Evolutionary conservation across 768 basidiomycete species (phyloP).

Genomic region (Amanita pallidorosea): DNA sequence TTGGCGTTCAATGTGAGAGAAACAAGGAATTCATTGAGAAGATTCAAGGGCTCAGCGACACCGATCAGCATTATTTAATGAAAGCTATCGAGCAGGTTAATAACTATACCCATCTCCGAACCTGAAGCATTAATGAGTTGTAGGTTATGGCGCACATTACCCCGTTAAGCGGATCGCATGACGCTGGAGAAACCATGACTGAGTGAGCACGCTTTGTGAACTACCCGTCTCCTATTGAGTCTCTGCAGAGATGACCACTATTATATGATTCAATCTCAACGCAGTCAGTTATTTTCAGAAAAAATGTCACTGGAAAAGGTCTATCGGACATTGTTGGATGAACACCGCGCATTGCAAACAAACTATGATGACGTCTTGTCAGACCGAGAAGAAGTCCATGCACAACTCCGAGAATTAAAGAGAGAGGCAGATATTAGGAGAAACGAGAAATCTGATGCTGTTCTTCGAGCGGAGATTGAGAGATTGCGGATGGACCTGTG

Average conservation of each 20-base stretch:
- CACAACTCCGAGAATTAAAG: conserved; percentile 48
- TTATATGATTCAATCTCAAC: conserved; percentile 74
- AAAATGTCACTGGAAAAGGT: conserved; percentile 82
- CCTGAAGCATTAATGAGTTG: not conserved
- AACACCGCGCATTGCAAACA: conserved; percentile 66
- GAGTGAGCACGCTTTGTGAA: conserved; percentile 44
- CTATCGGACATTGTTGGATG: conserved; percentile 65
- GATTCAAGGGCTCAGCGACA: conserved; percentile 77
- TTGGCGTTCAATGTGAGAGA: conserved; percentile 81
- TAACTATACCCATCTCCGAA: not conserved
- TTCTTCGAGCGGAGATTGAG: conserved; percentile 75
- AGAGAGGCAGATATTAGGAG: conserved; percentile 50
- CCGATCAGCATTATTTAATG: conserved; percentile 85
- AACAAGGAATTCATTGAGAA: conserved; percentile 84
- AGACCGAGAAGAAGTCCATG: conserved; percentile 69
- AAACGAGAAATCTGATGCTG: conserved; percentile 65
- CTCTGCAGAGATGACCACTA: conserved; percentile 72
- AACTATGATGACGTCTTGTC: conserved; percentile 64
- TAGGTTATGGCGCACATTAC: conserved; percentile 74
- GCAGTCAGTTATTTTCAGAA: conserved; percentile 66
- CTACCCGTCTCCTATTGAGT: not conserved
- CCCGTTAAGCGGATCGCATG: conserved; percentile 32
- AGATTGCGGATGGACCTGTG: conserved; percentile 75
- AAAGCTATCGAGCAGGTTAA: conserved; percentile 83
- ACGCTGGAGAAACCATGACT: conserved; percentile 58